Evolutionary conservation across 192 early-diverging fungal genomes (phyloP).

Genomic region (Backusella westeae): DNA sequence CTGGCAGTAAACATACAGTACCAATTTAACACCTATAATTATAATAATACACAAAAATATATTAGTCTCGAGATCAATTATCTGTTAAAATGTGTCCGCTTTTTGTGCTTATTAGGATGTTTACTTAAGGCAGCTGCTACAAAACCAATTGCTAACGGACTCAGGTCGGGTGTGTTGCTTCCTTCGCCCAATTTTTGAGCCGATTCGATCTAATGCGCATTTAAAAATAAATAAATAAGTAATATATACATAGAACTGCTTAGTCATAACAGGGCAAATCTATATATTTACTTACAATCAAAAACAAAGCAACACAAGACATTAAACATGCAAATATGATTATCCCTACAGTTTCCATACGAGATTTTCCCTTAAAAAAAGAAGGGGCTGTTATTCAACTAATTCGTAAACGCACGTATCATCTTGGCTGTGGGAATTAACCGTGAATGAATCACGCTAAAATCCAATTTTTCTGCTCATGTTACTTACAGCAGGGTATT

Average conservation of each 20-base stretch:
- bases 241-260: not conserved
- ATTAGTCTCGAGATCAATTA: not conserved
- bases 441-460: not conserved
- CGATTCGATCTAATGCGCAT: constrained; percentile 53
- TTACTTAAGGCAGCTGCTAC: constrained; percentile 56
- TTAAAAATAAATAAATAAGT: not conserved
- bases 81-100: too few species aligned
- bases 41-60: not conserved
- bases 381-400: not conserved
- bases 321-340: constrained; percentile 81
- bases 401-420: not conserved
- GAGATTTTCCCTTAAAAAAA: constrained; percentile 56
- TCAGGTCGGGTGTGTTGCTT: constrained; percentile 46
- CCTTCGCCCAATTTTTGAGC: constrained; percentile 51
- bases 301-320: constrained; percentile 66
- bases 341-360: constrained; percentile 76
- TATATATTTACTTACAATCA: constrained; percentile 50
- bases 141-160: constrained; percentile 46
- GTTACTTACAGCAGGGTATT: constrained; percentile 65
- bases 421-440: not conserved
- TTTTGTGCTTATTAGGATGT: not conserved
- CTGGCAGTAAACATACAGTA: constrained; percentile 69
- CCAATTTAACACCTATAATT: constrained; percentile 53
- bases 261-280: not conserved
- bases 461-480: not conserved